Evolutionary conservation across 805 yeast genomes (phyloP), one percentile per base, ranked within the genome.

Genomic region (Candida xyloterini): DNA sequence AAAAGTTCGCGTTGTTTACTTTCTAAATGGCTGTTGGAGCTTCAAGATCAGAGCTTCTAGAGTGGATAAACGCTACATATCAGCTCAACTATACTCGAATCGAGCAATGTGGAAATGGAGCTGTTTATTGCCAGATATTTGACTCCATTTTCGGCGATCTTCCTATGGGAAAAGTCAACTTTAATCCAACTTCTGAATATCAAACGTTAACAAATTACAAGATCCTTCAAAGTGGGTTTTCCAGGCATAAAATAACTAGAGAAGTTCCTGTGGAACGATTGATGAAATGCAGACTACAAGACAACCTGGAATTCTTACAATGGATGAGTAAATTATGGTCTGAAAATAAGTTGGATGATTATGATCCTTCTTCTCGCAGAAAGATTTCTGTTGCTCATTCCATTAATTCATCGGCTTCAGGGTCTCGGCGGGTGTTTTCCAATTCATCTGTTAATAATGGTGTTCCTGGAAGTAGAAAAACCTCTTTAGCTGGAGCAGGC

Each of bases 61-160:
- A 73, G 40, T 93, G 98, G 98, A 70, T 93, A 50, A 91, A 91
- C 56, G 70, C 75, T 30, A 73, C 85, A 3, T 69, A 88, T 33
- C 74, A 74, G 30, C 62, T 89, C 29, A 69, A 79, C 46, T 77
- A 85, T 53, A 70, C 78, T 26, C 87, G 84, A 57, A 83, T 93
- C 1, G 99, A 93, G 58, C 90, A 90, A 62, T 82, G 96, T 57
- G 99, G 99, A 13, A 78, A 84, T 2, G 99, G 99, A 2, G 96
- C 96, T 1, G 91, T 88, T 1, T 91, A 87, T 59, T 89, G 97
- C 62, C 96, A 90, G 66, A 74, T 93, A 27, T 71, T 91, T 68
- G 97, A 93, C 61, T 78, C 89, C 7, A 79, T 93, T 14, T 85
- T 71, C 53, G 80, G 83, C 8, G 96, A 88, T 51, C 73, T 93